Evolutionary conservation across 768 basidiomycete species (phyloP).

Genomic region (Mycena capillaripes): DNA sequence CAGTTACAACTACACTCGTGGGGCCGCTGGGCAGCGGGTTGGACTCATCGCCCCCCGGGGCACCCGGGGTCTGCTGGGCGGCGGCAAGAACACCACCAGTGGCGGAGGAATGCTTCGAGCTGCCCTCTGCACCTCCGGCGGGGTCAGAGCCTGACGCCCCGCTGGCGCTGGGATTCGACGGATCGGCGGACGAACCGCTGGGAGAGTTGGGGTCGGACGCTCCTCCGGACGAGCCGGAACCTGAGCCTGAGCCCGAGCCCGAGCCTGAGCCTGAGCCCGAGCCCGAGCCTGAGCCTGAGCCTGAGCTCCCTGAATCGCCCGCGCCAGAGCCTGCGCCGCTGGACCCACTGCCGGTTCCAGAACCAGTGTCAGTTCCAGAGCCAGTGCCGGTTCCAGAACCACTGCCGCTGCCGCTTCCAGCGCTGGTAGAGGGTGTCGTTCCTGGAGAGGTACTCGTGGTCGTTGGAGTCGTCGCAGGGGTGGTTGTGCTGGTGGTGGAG

Average conservation of each 20-base stretch:
- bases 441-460: slow-evolving; percentile 29
- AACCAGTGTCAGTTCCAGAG: slow-evolving; percentile 29
- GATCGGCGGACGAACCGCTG: not conserved
- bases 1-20: slow-evolving; percentile 19
- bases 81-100: slow-evolving; percentile 22
- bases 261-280: not conserved
- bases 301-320: not conserved
- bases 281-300: not conserved
- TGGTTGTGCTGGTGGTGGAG: slow-evolving; percentile 25
- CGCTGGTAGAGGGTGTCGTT: slow-evolving; percentile 21
- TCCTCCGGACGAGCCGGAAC: not conserved
- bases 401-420: not conserved
- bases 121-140: not conserved
- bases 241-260: not conserved
- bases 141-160: not conserved
- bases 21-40: slow-evolving; percentile 18
- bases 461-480: slow-evolving; percentile 32
- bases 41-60: not conserved
- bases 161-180: not conserved
- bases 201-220: not conserved
- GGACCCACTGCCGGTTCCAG: not conserved
- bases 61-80: slow-evolving; percentile 2
- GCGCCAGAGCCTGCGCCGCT: not conserved
- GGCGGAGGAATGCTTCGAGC: not conserved
- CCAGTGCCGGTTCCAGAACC: slow-evolving; percentile 25